Conservation (phyloP, 1,139 yeast genomes). For the Kluyveromyces sp. region DNA sequence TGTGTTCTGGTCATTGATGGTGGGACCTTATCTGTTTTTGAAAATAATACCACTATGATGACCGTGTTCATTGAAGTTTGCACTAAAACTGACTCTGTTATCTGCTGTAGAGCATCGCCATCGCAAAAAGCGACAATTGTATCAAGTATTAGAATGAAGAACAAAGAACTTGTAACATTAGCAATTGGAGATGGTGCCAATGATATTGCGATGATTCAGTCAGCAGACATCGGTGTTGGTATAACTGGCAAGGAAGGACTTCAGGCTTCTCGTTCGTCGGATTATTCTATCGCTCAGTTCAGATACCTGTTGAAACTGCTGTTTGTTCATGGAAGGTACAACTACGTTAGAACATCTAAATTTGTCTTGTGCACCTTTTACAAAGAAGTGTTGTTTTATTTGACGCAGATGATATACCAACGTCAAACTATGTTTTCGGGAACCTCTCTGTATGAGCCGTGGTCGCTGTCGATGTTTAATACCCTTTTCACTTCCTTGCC, state of each 20-base stretch:
- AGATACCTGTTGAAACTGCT: conserved; percentile 72
- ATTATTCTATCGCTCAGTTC: conserved; percentile 93
- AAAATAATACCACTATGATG: conserved; percentile 62
- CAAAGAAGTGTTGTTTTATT: conserved; percentile 83
- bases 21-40: conserved; percentile 64
- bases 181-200: conserved; percentile 99
- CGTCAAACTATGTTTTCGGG: conserved; percentile 87
- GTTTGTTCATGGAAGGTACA: conserved; percentile 92
- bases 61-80: conserved; percentile 77
- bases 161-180: conserved; percentile 66
- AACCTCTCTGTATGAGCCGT: conserved; percentile 84
- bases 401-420: conserved; percentile 85
- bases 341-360: conserved; percentile 84
- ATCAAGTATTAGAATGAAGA: conserved; percentile 58
- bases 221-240: conserved; percentile 97
- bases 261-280: conserved; percentile 94
- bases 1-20: conserved; percentile 94
- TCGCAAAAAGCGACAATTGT: conserved; percentile 94
- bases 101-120: conserved; percentile 95
- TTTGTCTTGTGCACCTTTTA: conserved; percentile 91
- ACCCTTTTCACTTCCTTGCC: conserved; percentile 91
- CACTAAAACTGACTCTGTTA: conserved; percentile 80
- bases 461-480: conserved; percentile 96
- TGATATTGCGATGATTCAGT: conserved; percentile 97
- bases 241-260: conserved; percentile 95